A percentile compares a stretch with the other conserved stretches of the same genome.
These are phyloP conservation scores for Laetiporus sulphureus DNA, from an alignment of 1,284 basidiomycete genomes.

Conservation along the genomic window DNA sequence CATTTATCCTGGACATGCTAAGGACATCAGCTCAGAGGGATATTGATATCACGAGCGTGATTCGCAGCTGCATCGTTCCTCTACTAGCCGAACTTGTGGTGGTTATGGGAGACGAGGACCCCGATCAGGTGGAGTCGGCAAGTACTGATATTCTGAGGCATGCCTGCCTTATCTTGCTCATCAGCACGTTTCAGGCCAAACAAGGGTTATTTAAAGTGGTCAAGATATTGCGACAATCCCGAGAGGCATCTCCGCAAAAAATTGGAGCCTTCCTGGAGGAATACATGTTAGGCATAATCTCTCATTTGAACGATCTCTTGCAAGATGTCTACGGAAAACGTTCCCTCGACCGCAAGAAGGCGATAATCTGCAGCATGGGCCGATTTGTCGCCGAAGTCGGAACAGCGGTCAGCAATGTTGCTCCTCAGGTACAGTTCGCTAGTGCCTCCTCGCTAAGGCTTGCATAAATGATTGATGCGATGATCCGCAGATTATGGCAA, in stretches of 20 bases:
- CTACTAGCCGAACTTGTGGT: conserved; percentile 74
- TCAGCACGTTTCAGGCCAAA: conserved; percentile 38
- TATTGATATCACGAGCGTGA: conserved; percentile 46
- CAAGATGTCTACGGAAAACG: conserved; percentile 78
- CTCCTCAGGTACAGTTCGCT: conserved; percentile 69
- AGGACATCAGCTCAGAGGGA: conserved; percentile 29
- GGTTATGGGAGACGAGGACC: conserved; percentile 62
- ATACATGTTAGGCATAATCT: conserved; percentile 79
- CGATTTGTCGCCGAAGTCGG: conserved; percentile 71
- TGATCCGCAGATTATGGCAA: conserved; percentile 92
- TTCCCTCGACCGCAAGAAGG: conserved; percentile 56
- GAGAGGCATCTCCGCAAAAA: conserved; percentile 16
- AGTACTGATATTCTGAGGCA: conserved; percentile 13
- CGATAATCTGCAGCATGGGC: conserved; percentile 78
- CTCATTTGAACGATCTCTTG: conserved; percentile 75
- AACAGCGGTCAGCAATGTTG: conserved; percentile 62
- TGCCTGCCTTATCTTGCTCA: conserved; percentile 1
- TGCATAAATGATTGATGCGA: background rate
- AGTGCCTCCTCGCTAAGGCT: background rate
- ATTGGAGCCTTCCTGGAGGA: conserved; percentile 55
- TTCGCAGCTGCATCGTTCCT: conserved; percentile 60
- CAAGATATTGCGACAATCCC: conserved; percentile 23
- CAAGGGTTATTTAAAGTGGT: conserved; percentile 59
- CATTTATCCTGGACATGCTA: conserved; percentile 55
- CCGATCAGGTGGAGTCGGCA: conserved; percentile 37